These are phyloP conservation scores for Exophiala phaeomuriformis DNA, from an alignment of 2,329 filamentous ascomycete species.

Conservation along the genomic window DNA sequence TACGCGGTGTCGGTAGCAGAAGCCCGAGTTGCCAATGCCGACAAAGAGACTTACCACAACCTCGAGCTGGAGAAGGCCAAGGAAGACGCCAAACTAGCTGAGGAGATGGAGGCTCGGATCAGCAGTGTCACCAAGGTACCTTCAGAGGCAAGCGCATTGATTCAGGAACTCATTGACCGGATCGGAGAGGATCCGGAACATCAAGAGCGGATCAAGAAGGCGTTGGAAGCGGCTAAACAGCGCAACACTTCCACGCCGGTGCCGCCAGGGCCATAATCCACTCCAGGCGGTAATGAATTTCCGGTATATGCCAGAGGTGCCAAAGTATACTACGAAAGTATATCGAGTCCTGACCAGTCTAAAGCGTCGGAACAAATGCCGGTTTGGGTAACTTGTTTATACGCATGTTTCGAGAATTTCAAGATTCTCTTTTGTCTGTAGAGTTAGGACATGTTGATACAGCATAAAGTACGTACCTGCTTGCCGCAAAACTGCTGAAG, in stretches of 20 bases:
- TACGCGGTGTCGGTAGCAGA: slow-evolving; percentile 49
- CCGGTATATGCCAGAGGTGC: neutral
- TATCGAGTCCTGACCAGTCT: neutral
- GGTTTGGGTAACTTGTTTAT: no score
- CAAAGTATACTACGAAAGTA: neutral
- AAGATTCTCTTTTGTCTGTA: no score
- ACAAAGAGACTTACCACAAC: slow-evolving; percentile 36
- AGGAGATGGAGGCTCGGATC: slow-evolving; percentile 38
- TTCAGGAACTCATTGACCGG: slow-evolving; percentile 36
- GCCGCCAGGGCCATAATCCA: neutral
- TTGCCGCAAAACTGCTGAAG: no score
- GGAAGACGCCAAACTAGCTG: slow-evolving; percentile 42
- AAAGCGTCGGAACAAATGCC: no score
- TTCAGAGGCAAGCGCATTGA: slow-evolving; percentile 32
- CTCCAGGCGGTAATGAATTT: neutral
- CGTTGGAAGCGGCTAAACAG: slow-evolving; percentile 49
- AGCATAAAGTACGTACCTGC: no score
- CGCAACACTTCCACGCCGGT: slow-evolving; percentile 35
- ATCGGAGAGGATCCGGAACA: slow-evolving; percentile 38
- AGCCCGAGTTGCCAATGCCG: slow-evolving; percentile 41
- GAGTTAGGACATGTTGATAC: no score
- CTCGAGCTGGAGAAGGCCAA: slow-evolving; percentile 43
- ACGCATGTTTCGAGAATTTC: no score
- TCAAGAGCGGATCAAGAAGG: slow-evolving; percentile 42
- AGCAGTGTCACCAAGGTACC: slow-evolving; percentile 37